These are phyloP conservation scores for Cadophora sp. DNA, from an alignment of 2,329 filamentous ascomycete genomes.

Conservation along the genomic window DNA sequence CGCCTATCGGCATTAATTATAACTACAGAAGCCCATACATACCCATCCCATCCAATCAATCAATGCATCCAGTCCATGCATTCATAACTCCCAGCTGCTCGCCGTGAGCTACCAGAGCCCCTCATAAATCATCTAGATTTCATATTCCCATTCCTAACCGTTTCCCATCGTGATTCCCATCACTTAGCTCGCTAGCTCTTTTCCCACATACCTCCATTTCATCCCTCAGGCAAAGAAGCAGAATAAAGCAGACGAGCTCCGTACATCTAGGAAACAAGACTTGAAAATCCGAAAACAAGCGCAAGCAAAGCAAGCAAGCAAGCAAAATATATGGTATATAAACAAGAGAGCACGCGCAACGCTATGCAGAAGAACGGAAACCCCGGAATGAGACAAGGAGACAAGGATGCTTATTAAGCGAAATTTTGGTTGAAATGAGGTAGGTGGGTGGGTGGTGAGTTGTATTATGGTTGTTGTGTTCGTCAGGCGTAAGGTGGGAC, in stretches of 20 bases:
- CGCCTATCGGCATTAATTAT: conserved; percentile 17
- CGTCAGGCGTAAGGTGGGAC: conserved; percentile 5
- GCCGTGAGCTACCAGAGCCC: conserved; percentile 24
- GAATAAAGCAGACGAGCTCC: not conserved
- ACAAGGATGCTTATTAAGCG: conserved; percentile 9
- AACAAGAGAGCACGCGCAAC: conserved; percentile 11
- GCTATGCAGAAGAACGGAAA: conserved; percentile 14
- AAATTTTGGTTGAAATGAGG: not conserved
- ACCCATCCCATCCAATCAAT: not conserved
- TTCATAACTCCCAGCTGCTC: conserved; percentile 14
- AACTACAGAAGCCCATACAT: conserved; percentile 11
- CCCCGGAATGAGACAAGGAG: not conserved
- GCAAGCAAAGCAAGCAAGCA: not conserved
- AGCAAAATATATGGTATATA: conserved; percentile 16
- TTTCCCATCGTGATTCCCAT: conserved; percentile 9
- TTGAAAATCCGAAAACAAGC: not conserved
- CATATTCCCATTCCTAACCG: conserved; percentile 13
- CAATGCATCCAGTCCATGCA: conserved; percentile 7
- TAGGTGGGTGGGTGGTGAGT: not conserved
- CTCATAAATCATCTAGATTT: conserved; percentile 20
- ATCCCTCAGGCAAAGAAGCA: not conserved
- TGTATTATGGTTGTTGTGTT: conserved; percentile 6
- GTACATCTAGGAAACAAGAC: conserved; percentile 8
- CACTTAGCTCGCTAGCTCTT: not conserved
- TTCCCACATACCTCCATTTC: not conserved